Base-by-base conservation (phyloP, 2,329 filamentous ascomycete genomes). In the Aschersonia sp. region DNA sequence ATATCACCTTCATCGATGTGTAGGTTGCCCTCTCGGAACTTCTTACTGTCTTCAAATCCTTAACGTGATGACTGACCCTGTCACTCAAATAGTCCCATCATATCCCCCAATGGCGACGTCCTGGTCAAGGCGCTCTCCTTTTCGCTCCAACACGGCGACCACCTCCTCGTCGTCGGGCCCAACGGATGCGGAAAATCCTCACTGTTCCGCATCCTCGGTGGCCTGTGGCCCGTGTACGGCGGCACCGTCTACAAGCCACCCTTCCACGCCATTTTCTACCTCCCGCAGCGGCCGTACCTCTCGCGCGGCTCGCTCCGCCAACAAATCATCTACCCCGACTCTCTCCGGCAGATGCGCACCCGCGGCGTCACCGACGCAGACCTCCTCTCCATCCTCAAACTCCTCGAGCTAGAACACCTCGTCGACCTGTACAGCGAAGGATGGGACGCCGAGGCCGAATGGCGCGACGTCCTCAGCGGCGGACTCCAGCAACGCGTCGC, bases 181-280 rank as follows among this genome's bases (percentile, higher is more conserved):
- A 98, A 98, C 62, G 92, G 92, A 40, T 98, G 92, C 64, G 92
- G 92, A 42, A 98, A 98, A 65, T 95, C 88, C 0, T 94, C 85
- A 12, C 75, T 98, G 3, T 98, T 98, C 77, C 82, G 92, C 40
- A 98, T 98, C 55, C 77, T 98, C 1, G 92, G 92, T 51, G 92
- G 92, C 0, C 73, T 98, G 3, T 98, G 92, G 92, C 92, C 92
- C 12, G 92, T 97, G 9, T 98, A 98, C 64, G 91, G 92, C 54
- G 92, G 92, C 46, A 88, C 79, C 1, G 92, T 98, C 28, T 77
- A 87, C 58, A 97, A 97, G 64, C 92, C 92, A 1, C 82, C 85
- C 2, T 92, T 91, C 58, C 81, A 86, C 55, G 85, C 92, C 61
- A 97, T 98, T 61, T 98, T 97, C 68, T 98, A 98, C 68, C 94